Evolutionary conservation across 768 basidiomycete species (phyloP), one percentile per base, ranked within the genome.

Genomic region (Tricholoma saponaceum): DNA sequence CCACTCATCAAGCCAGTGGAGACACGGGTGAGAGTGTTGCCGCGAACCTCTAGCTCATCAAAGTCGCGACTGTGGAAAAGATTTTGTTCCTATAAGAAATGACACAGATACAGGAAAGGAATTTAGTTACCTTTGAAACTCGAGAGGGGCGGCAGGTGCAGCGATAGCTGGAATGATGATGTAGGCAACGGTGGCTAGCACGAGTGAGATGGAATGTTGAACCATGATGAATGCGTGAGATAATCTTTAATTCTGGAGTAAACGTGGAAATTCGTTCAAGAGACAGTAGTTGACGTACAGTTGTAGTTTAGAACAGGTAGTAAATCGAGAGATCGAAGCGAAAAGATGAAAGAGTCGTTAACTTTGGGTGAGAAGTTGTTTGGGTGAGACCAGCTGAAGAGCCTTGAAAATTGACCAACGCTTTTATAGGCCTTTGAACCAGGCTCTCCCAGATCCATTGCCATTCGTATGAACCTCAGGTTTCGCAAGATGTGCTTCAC

Each of bases 1-100:
- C 35, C 35, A n/a, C 35, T 13, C 14, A 16, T 37, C 35, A 37
- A 5, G 30, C 30, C 30, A 32, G 30, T 32, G 30, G 30, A 4
- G 12, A 32, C 30, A 32, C 30, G 30, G 30, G 30, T 8, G 30
- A 32, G 7, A 9, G 4, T 10, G 1, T 4, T 9, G 30, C 30
- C 16, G 14, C 35, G 35, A 37, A 13, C 35, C 46, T 30, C 18
- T 44, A 54, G 32, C 49, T 58, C 37, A 54, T 56, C 33, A 55
- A 57, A 52, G 16, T 37, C 5, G 35, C 35, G 35, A 37, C 35
- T 37, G 14, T 37, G 14, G 16, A 37, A 37, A 37, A 37, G 35
- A 37, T 16, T 37, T 37, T 37, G 14, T 37, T 14, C 35, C 35
- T n/a, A 37, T 37, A n/a, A 37, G 14, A 37, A 4, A 37, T 37